Base-by-base conservation (phyloP, 805 yeast species). In the Isabelozyma gotoi region DNA sequence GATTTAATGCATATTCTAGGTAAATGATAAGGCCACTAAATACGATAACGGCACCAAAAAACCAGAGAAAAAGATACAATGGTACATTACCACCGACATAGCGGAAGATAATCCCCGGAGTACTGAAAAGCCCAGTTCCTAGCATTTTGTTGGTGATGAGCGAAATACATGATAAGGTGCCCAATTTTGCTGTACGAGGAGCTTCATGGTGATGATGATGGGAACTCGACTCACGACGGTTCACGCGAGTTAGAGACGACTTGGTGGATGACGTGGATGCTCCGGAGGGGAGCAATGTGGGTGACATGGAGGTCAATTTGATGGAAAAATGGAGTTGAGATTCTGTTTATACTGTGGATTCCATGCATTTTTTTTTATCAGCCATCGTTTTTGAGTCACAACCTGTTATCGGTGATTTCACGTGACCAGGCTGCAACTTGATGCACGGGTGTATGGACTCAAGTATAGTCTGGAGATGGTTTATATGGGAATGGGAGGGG, bases 111-210 rank as follows among this genome's bases (percentile, higher is more conserved):
- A 68, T 65, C 7, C 73, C 60, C 2, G 76, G 74, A 17, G 70
- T 68, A 55, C 62, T 62, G 45, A 68, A 70, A 12, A 70, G 66
- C 3, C 76, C 76, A 1, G 76, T 70, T 2, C 76, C 76, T 10
- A 70, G 65, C 67, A 70, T 70, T 48, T 70, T 69, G 53, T 70
- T 70, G 42, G 68, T 67, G 31, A 70, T 68, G 33, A 70, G 61
- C 7, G 73, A 67, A 53, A 68, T 64, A 42, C 74, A 68, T 45
- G 62, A 57, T 19, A 53, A 39, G 3, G 60, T 50, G 2, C 53
- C 49, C 17, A 58, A 42, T 36, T 55, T 53, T 17, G 7, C 10
- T 12, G 38, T 15, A 11, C 17, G 34, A 32, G 15, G 34, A 7
- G 17, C 3, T 14, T n/a, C 15, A 32, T 32, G 15, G 6, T 11